phyloP scores from a whole-genome alignment of 1,284 basidiomycete species.

The Somion occarium region DNA sequence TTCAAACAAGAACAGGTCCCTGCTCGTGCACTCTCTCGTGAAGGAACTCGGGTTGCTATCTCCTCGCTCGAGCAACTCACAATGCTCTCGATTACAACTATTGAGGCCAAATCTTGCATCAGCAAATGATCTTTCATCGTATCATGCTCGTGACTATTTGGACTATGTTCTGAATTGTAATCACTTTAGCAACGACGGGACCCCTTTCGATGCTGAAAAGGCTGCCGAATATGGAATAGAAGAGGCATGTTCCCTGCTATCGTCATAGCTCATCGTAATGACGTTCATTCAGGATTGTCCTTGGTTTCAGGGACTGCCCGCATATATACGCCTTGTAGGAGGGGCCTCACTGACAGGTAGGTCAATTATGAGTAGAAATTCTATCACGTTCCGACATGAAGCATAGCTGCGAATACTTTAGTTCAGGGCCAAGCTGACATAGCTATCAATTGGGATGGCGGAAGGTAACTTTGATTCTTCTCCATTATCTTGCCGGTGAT shows the following conservation, averaged over 20 bases:
- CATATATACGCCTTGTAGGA: conserved; percentile 70
- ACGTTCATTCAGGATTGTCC: conserved; percentile 69
- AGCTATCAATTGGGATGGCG: conserved; percentile 83
- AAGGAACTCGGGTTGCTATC: conserved; percentile 53
- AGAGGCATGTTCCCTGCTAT: conserved; percentile 41
- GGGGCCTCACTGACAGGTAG: conserved; percentile 53
- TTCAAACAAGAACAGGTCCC: conserved; percentile 78
- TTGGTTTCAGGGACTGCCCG: conserved; percentile 60
- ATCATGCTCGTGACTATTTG: conserved; percentile 56
- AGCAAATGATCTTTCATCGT: conserved; percentile 44
- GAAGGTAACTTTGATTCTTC: conserved; percentile 43
- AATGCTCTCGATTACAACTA: conserved; percentile 32
- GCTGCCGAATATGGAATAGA: conserved; percentile 57
- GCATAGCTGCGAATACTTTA: conserved; percentile 59
- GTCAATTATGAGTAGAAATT: too few relatives aligned
- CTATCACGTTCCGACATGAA: too few relatives aligned
- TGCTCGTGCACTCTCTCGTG: conserved; percentile 73
- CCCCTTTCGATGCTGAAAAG: conserved; percentile 16
- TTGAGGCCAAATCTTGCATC: conserved; percentile 51
- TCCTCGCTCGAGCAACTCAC: conserved; percentile 12
- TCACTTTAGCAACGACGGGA: conserved; percentile 12
- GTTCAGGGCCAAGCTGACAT: conserved; percentile 50
- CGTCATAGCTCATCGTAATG: conserved; percentile 6
- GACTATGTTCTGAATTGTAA: conserved; percentile 43
- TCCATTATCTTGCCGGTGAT: not conserved